These are phyloP conservation scores for Aspergillus heteromorphus DNA, from an alignment of 495 filamentous ascomycete species.

Conservation along the genomic window DNA sequence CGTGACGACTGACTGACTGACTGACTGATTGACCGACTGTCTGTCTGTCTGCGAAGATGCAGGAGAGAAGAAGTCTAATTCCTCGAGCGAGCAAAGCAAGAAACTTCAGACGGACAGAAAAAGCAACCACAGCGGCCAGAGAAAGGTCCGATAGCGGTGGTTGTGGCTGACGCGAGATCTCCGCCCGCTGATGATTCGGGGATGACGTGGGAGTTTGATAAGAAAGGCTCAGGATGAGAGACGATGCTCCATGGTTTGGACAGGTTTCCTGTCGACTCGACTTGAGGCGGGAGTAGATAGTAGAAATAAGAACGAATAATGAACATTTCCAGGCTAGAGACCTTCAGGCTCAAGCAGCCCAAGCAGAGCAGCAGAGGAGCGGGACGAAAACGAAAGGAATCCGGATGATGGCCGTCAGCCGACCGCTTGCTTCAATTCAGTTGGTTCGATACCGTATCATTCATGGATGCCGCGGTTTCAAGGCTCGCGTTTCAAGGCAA, in stretches of 20 bases:
- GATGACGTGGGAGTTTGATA: conserved; percentile 1
- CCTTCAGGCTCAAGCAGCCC: neutral
- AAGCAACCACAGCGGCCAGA: neutral
- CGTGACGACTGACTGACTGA: too few relatives aligned
- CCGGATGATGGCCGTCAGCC: conserved; percentile 1
- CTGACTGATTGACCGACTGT: too few relatives aligned
- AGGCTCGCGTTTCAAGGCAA: neutral
- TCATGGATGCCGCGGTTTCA: neutral
- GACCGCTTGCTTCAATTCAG: neutral
- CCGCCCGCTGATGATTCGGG: neutral
- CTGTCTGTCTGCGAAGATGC: too few relatives aligned
- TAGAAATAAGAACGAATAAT: too few relatives aligned
- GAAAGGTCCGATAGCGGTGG: conserved; percentile 1
- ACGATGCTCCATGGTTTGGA: neutral
- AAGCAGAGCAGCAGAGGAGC: neutral
- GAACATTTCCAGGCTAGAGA: too few relatives aligned
- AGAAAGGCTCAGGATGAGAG: neutral
- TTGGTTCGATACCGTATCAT: neutral
- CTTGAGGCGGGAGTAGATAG: neutral
- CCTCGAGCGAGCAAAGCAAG: too few relatives aligned
- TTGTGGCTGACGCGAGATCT: neutral
- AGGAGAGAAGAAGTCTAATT: too few relatives aligned
- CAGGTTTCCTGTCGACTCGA: neutral
- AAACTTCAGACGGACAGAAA: neutral
- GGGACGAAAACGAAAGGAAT: neutral